Evolutionary conservation across 1,284 basidiomycete genomes (phyloP), one percentile per base, ranked within the genome.

Genomic region (Rhizopogon parksii): DNA sequence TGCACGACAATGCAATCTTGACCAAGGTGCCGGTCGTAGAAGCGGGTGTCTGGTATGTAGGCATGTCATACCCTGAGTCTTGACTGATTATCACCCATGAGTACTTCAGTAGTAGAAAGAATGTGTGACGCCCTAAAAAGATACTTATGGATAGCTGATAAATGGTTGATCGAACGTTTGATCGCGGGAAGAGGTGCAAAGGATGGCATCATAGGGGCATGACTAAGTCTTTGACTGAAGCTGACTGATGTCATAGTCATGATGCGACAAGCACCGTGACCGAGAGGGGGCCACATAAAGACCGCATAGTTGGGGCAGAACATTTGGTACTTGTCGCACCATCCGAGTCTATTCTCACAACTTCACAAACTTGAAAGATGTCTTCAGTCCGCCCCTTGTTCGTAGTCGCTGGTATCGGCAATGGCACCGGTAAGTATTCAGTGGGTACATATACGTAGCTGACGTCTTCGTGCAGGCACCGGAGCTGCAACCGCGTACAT

Each of bases 401-500:
- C 53, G 64, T 80, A 40, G 70, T 80, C 27, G 68, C 71, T 63
- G 83, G 84, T 36, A 61, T 85, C 24, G 84, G 83, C 42, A 71
- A 70, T 50, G 73, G 72, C 12, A 55, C 64, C 15, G 68, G 65
- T 65, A 15, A 48, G 60, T 17, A 19, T 21, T 24, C 1, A 14
- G 8, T 12, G n/a, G 35, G 15, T 42, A 9, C 30, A 34, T 7
- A 34, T 3, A 43, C 14, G 6, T 2, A 34, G 12, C 47, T 51
- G 19, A 52, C 32, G 11, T 34, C 43, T 38, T 2, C 9, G 9
- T 5, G 4, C 17, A 69, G 83, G 82, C 14, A 84, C 82, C 43
- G 84, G 84, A 36, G 82, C 75, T 54, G 71, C 81, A 15, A 69
- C 78, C 52, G 83, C 83, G 83, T 85, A 65, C 42, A 21, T 34